phyloP scores from a whole-genome alignment of 139 green algal species.

The Desmodesmus armatus region DNA sequence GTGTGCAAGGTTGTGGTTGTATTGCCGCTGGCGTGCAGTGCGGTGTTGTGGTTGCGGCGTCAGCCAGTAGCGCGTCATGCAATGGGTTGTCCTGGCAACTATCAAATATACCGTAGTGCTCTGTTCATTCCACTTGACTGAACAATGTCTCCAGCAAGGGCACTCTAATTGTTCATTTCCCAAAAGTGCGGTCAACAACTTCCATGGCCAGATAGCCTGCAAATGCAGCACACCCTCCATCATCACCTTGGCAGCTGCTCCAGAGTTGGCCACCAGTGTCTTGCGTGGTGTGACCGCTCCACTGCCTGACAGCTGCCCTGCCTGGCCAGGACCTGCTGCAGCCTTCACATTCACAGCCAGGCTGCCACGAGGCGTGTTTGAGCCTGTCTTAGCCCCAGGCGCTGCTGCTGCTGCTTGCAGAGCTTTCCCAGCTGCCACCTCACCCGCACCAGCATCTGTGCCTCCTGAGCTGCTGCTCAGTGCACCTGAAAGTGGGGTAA shows the following conservation, averaged over 20 bases:
- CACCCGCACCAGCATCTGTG: not conserved
- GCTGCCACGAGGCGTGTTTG: not conserved
- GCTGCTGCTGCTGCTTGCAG: slow-evolving; percentile 8
- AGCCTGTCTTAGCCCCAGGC: slow-evolving; percentile 8
- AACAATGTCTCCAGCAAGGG: no score
- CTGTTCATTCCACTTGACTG: no score
- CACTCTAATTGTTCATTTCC: no score
- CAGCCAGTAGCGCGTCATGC: no score
- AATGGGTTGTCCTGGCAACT: no score
- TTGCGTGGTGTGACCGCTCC: not conserved
- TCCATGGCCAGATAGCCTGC: not conserved
- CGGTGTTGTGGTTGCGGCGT: no score
- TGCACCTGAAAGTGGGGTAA: no score
- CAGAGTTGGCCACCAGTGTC: not conserved
- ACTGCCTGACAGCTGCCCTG: not conserved
- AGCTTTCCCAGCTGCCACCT: not conserved
- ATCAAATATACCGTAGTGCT: no score
- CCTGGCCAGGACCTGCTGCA: not conserved
- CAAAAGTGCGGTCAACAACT: no score
- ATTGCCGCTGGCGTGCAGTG: no score
- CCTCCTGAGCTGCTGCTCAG: not conserved
- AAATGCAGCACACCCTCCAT: no score
- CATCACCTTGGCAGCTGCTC: no score
- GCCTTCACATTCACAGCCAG: not conserved
- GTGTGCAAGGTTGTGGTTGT: not conserved